Conservation (phyloP, 768 basidiomycete species). For the Hericium alpestre region DNA sequence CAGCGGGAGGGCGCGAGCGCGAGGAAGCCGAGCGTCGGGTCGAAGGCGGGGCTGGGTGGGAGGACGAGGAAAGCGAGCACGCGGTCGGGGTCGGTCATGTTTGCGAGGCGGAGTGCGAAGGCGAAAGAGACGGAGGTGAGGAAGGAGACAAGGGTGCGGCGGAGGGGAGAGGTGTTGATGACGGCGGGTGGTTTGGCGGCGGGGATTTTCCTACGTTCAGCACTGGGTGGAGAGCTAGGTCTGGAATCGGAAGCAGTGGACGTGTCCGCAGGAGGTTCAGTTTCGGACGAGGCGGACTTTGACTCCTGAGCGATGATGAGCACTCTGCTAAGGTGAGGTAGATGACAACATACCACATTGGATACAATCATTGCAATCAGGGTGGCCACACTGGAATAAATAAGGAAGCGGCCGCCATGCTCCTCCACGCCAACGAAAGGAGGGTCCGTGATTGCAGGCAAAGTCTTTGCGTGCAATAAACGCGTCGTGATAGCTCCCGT, state of each 20-base stretch:
- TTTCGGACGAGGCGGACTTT: too few relatives aligned
- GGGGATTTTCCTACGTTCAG: not conserved
- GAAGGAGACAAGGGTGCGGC: conserved; percentile 25
- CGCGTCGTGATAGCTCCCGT: conserved; percentile 37
- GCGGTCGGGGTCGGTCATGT: conserved; percentile 36
- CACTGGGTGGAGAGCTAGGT: too few relatives aligned
- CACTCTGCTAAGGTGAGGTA: too few relatives aligned
- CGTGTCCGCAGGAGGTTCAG: too few relatives aligned
- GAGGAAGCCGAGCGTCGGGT: conserved; percentile 45
- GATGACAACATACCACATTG: too few relatives aligned
- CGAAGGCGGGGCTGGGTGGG: conserved; percentile 39
- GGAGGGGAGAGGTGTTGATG: not conserved
- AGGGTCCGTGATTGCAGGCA: conserved; percentile 18
- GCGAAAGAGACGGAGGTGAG: conserved; percentile 40
- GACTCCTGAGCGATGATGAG: too few relatives aligned
- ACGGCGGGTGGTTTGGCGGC: too few relatives aligned
- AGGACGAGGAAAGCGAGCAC: conserved; percentile 44
- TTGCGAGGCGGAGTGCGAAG: conserved; percentile 42
- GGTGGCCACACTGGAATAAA: conserved; percentile 16
- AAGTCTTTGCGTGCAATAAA: conserved; percentile 23
- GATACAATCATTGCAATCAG: not conserved
- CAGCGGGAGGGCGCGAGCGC: conserved; percentile 40
- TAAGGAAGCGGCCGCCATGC: conserved; percentile 17
- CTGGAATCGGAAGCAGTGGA: too few relatives aligned
- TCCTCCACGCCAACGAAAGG: conserved; percentile 15